phyloP scores from a whole-genome alignment of 257 asterid species.

The Forsythia suspensa region DNA sequence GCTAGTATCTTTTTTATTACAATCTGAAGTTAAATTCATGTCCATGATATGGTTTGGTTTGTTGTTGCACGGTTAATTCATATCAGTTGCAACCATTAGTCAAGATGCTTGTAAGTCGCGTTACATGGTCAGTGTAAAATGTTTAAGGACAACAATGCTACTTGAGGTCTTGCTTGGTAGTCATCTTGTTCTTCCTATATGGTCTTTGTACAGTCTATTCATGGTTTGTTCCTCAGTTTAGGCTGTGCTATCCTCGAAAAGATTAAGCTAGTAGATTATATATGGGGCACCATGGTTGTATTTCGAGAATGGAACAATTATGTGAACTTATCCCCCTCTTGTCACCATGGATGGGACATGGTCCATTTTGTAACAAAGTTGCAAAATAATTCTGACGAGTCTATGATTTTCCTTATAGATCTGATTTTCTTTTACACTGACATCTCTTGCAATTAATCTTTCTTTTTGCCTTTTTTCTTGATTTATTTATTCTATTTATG shows the following conservation, averaged over 20 bases:
- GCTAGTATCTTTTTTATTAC: not conserved
- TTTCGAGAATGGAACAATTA: not conserved
- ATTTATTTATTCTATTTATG: not conserved
- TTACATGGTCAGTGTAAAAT: not conserved
- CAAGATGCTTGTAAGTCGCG: not conserved
- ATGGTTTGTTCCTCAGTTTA: not conserved
- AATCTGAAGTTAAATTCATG: not conserved
- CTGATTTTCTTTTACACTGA: not conserved
- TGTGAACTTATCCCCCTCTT: not conserved
- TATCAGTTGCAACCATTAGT: not conserved
- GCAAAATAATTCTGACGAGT: not conserved
- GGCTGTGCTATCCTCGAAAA: not conserved
- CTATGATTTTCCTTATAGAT: not conserved
- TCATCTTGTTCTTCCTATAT: not conserved
- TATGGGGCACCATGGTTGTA: not conserved
- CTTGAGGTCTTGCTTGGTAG: not conserved
- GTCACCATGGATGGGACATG: not conserved
- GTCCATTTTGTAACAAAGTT: not conserved
- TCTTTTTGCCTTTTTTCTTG: not conserved
- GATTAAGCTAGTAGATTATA: not conserved
- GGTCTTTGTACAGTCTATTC: not conserved
- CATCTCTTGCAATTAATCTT: not conserved
- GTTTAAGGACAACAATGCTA: not conserved
- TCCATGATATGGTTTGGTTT: not conserved
- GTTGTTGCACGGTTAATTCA: not conserved